These are phyloP conservation scores for Cordyceps cicadae DNA, from an alignment of 2,329 filamentous ascomycete genomes.

Conservation along the genomic window DNA sequence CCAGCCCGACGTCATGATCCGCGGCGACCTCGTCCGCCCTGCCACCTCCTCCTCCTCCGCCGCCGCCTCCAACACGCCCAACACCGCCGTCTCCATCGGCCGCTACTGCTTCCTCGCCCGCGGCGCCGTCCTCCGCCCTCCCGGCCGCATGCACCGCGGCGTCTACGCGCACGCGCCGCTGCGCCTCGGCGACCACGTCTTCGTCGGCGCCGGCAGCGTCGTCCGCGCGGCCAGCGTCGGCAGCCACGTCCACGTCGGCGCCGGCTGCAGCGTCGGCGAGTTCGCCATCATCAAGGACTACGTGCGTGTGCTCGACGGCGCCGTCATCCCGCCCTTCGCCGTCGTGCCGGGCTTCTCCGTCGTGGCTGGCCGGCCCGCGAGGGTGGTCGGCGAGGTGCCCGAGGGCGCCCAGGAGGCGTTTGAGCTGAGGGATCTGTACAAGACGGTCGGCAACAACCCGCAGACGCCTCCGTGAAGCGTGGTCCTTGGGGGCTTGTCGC, in stretches of 20 bases:
- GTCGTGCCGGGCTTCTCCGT: constrained; percentile 88
- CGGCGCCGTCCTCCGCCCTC: constrained; percentile 71
- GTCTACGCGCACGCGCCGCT: constrained; percentile 76
- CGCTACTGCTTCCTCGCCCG: constrained; percentile 84
- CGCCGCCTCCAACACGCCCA: constrained; percentile 31
- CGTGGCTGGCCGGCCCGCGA: constrained; percentile 74
- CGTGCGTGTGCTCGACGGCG: constrained; percentile 75
- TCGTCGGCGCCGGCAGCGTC: constrained; percentile 66
- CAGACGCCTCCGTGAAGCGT: constrained; percentile 18
- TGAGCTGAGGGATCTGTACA: constrained; percentile 56
- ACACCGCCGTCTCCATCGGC: constrained; percentile 74
- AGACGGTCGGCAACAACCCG: constrained; percentile 52
- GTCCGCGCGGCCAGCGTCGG: constrained; percentile 79
- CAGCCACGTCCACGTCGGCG: constrained; percentile 78
- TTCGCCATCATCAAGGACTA: constrained; percentile 93
- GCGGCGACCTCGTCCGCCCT: constrained; percentile 71
- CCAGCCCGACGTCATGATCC: constrained; percentile 87
- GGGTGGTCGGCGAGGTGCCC: constrained; percentile 72
- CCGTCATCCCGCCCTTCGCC: constrained; percentile 78
- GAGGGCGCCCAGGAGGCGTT: constrained; percentile 60
- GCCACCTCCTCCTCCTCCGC: constrained; percentile 37
- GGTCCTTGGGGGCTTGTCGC: neutral
- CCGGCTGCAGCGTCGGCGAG: constrained; percentile 67
- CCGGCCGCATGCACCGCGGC: constrained; percentile 73
- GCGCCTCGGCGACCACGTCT: constrained; percentile 90